These are phyloP conservation scores for Aspergillus baeticus DNA, from an alignment of 495 filamentous ascomycete species.

Conservation along the genomic window DNA sequence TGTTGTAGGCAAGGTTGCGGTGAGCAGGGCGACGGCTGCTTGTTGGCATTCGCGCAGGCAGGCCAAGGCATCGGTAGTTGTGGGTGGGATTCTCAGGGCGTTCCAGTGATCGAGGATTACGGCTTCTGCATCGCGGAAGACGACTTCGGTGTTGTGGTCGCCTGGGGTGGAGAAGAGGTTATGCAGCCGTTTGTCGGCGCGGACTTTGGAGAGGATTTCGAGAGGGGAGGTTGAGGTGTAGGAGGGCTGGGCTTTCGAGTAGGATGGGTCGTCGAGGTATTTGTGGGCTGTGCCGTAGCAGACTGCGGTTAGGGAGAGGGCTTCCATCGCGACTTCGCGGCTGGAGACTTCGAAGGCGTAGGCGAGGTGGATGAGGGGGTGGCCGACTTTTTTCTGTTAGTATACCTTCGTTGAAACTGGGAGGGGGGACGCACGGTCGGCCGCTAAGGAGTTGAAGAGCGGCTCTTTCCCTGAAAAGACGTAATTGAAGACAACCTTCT, in stretches of 20 bases:
- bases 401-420: neutral
- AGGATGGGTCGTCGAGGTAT: constrained; percentile 70
- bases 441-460: constrained; percentile 72
- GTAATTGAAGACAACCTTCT: constrained; percentile 69
- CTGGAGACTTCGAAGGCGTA: constrained; percentile 83
- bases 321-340: constrained; percentile 81
- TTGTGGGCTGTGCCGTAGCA: constrained; percentile 75
- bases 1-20: constrained; percentile 52
- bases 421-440: constrained; percentile 60
- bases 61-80: constrained; percentile 46
- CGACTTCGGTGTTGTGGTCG: constrained; percentile 58
- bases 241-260: constrained; percentile 52
- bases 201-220: constrained; percentile 63
- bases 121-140: constrained; percentile 70
- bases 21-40: constrained; percentile 69
- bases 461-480: constrained; percentile 74
- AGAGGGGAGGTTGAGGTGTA: constrained; percentile 55
- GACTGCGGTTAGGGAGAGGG: constrained; percentile 66
- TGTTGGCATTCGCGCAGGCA: constrained; percentile 79
- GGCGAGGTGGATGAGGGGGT: constrained; percentile 84
- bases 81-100: constrained; percentile 61
- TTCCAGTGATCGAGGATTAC: constrained; percentile 84
- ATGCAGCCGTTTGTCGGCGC: constrained; percentile 48
- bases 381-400: constrained; percentile 59
- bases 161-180: constrained; percentile 58